Base-by-base conservation (phyloP, 805 yeast species). In the Saccharomycopsis capsularis region DNA sequence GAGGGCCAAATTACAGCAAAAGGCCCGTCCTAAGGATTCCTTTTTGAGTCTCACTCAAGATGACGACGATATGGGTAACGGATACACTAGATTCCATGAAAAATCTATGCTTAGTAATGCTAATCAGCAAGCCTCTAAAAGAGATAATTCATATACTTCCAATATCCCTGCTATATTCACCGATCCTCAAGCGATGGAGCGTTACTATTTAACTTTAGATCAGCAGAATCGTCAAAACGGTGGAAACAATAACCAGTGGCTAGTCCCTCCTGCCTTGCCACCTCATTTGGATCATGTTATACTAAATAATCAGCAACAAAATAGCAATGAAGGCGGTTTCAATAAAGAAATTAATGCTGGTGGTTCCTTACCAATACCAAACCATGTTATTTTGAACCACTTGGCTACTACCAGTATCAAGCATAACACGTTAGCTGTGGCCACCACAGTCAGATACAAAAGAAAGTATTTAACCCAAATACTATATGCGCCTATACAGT, bases 281-380 rank as follows among this genome's bases (percentile, higher is more conserved):
- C 99, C 99, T 7, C 99, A 91, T 64, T 72, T 93, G 52, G 99
- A 93, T 63, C 84, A 85, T 59, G 98, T 93, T 48, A 89, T 93
- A 48, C 74, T 91, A 60, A 91, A 91, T 68, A 44, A 40, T 36
- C 54, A 53, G 39, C 52, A 47, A 29, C 30, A 42, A 11, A 30
- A 35, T 6, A 48, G 30, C 29, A 44, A 45, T 13, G 50, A 38
- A 13, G 54, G 50, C 23, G 51, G 47, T 25, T 52, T 52, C 38
- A 52, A 52, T 32, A 52, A 52, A 24, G 55, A 52, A 38, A 38
- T 52, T 11, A 52, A 52, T 40, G 54, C 55, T 13, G 55, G 55
- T 16, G 55, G 55, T 2, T 46, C 53, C 18, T 50, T 52, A 30
- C 55, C 95, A 7, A 88, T 89, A 49, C 98, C 98, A 13, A 88